These are phyloP conservation scores for Lentinula sp. DNA, from an alignment of 768 basidiomycete species.

Conservation along the genomic window DNA sequence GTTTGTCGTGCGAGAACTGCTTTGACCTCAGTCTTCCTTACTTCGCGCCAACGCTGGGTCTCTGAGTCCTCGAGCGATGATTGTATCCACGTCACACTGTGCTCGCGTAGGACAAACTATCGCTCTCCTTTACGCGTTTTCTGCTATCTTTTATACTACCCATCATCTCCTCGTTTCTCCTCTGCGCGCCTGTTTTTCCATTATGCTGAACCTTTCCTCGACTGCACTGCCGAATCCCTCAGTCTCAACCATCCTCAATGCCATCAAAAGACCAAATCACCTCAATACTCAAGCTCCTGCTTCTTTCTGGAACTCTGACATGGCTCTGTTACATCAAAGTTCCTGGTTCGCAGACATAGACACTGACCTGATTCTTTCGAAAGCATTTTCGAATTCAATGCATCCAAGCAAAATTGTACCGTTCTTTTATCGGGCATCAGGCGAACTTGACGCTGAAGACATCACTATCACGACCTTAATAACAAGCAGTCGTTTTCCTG, in stretches of 20 bases:
- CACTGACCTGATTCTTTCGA: conserved; percentile 55
- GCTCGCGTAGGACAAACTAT: conserved; percentile 15
- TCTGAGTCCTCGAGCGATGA: not conserved
- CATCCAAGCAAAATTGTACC: conserved; percentile 73
- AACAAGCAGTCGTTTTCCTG: conserved; percentile 71
- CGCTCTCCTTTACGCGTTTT: conserved; percentile 25
- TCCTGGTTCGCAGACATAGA: conserved; percentile 27
- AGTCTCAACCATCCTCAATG: conserved; percentile 13
- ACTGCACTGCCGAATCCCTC: conserved; percentile 9
- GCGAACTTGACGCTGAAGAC: conserved; percentile 50
- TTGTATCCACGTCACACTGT: not conserved
- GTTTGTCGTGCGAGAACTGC: too few relatives aligned
- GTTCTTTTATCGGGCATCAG: conserved; percentile 71
- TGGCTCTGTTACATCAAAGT: conserved; percentile 1
- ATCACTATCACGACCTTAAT: conserved; percentile 85
- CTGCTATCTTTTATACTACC: conserved; percentile 41
- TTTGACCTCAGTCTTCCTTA: too few relatives aligned
- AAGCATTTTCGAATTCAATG: conserved; percentile 64
- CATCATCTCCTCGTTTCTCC: conserved; percentile 29
- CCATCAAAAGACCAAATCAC: not conserved
- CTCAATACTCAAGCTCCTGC: conserved; percentile 8
- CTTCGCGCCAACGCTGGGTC: not conserved
- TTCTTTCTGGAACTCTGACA: conserved; percentile 8
- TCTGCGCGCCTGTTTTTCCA: conserved; percentile 20
- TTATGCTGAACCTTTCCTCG: conserved; percentile 16